phyloP scores from a whole-genome alignment of 495 filamentous ascomycete genomes.

The Penicillium steckii region DNA sequence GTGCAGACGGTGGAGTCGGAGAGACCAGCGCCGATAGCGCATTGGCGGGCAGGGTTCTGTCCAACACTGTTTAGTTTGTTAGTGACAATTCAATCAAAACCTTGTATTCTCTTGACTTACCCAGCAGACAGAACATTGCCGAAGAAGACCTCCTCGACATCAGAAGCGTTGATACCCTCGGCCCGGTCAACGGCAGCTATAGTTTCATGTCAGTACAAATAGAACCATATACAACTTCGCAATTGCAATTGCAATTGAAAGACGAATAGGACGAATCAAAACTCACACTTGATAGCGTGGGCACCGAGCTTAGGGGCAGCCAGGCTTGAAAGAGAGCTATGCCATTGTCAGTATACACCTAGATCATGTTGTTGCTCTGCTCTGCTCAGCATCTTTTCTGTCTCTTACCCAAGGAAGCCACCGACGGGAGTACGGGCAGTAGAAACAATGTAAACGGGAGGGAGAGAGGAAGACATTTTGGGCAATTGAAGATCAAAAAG shows the following conservation, averaged over 20 bases:
- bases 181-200: slow-evolving; percentile 82
- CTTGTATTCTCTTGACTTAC: slow-evolving; percentile 47
- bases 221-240: slow-evolving; percentile 2
- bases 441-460: slow-evolving; percentile 94
- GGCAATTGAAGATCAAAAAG: too few species aligned
- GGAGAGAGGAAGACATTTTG: slow-evolving; percentile 55
- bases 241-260: too few species aligned
- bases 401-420: slow-evolving; percentile 85
- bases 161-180: slow-evolving; percentile 75
- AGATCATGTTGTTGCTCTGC: too few species aligned
- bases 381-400: too few species aligned
- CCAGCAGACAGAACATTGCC: slow-evolving; percentile 97
- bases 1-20: slow-evolving; percentile 76
- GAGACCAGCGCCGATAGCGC: slow-evolving; percentile 84
- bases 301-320: slow-evolving; percentile 84
- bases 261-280: neutral
- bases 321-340: slow-evolving; percentile 79
- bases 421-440: slow-evolving; percentile 87
- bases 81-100: slow-evolving; percentile 2
- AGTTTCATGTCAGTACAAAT: slow-evolving; percentile 15
- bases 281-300: slow-evolving; percentile 84
- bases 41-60: slow-evolving; percentile 94
- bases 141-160: slow-evolving; percentile 95
- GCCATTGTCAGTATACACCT: neutral
- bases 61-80: slow-evolving; percentile 64